phyloP scores from a whole-genome alignment of 2,329 filamentous ascomycete species.

The Alternaria postmessia region DNA sequence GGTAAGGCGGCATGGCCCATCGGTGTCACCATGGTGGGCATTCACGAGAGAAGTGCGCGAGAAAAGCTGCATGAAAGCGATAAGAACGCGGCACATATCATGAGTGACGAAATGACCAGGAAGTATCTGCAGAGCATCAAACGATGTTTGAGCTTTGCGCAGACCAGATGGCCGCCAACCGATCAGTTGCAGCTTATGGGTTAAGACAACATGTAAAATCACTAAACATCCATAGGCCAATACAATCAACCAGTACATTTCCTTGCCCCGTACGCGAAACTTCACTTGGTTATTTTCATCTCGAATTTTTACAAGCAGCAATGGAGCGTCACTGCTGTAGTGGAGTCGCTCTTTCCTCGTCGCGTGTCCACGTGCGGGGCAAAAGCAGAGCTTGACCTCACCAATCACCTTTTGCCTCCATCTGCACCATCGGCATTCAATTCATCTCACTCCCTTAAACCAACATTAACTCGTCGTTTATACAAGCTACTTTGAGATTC shows the following conservation, averaged over 20 bases:
- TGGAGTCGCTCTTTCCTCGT: slow-evolving; percentile 4
- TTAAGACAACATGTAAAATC: slow-evolving; percentile 48
- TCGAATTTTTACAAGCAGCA: no score
- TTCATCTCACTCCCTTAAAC: not conserved
- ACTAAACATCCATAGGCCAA: not conserved
- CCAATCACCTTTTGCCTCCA: slow-evolving; percentile 13
- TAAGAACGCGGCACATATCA: slow-evolving; percentile 86
- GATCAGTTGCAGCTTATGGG: slow-evolving; percentile 96
- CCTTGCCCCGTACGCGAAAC: not conserved
- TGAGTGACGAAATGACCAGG: slow-evolving; percentile 93
- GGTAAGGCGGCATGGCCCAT: slow-evolving; percentile 98
- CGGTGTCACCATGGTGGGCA: slow-evolving; percentile 99
- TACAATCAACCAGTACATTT: not conserved
- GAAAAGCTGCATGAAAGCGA: slow-evolving; percentile 89
- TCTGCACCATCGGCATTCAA: not conserved
- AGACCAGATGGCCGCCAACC: slow-evolving; percentile 93
- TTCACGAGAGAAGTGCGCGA: slow-evolving; percentile 93
- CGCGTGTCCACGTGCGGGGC: slow-evolving; percentile 40
- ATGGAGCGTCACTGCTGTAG: not conserved
- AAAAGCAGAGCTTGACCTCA: slow-evolving; percentile 16
- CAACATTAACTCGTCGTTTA: not conserved
- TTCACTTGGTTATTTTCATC: not conserved
- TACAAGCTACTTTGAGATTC: not conserved
- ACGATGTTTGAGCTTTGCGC: slow-evolving; percentile 92
- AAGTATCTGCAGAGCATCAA: slow-evolving; percentile 99